Evolutionary conservation across 768 basidiomycete genomes (phyloP), one percentile per base, ranked within the genome.

Genomic region (Boletus sp.): DNA sequence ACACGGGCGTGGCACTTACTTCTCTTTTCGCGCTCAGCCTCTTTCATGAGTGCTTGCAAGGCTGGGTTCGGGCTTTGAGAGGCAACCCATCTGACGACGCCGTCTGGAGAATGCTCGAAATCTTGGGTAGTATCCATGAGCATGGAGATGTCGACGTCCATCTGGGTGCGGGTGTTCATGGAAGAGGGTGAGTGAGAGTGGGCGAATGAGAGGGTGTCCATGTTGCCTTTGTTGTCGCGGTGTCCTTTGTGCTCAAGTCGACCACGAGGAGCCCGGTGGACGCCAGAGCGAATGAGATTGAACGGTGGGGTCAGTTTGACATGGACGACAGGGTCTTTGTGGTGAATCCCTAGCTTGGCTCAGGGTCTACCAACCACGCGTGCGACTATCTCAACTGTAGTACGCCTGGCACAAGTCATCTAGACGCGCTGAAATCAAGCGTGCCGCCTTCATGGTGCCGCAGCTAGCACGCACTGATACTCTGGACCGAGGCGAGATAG

Each of bases 41-140:
- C 67, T n/a, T 32, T 56, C 35, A 68, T 64, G 51, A 68, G 64
- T 0, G 58, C 62, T 17, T 56, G 64, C 27, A 68, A 41, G 0
- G 59, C 67, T 4, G 67, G 67, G 8, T 59, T 62, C 2, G 64
- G 47, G 41, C 53, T 56, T 33, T 68, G 67, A 0, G 67, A 69
- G 6, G 67, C 60, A 4, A 62, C 67, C 67, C 66, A 68, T 29
- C 45, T 48, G n/a, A 68, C 64, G 50, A 53, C 62, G 43, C 39
- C 63, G 13, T 55, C 55, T 13, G 30, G 51, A 19, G 57, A 23
- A 4, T 49, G n/a, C 7, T 55, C 56, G 17, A 57, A 42, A 14
- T 59, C 58, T 15, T 55, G 50, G 17, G 23, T 42, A 34, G 47
- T 50, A 44, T 67, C 59, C 59, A 63, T 58, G 35, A 54, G 25